phyloP scores from a whole-genome alignment of 1,139 yeast species.

The Spencermartinsiella ligniputridi region DNA sequence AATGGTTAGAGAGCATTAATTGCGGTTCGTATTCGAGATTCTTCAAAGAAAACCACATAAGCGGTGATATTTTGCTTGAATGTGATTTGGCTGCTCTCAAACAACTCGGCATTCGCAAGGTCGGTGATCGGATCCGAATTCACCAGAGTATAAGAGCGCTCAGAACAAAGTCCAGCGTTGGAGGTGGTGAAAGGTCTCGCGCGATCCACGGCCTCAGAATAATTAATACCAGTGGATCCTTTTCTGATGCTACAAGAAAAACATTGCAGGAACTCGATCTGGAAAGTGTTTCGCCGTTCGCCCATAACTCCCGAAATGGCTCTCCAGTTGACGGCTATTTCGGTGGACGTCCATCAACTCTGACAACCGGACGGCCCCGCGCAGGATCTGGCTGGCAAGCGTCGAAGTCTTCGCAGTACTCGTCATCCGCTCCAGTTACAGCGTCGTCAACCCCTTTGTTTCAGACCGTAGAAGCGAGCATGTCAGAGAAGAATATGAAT shows the following conservation, averaged over 20 bases:
- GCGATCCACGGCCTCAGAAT: background rate
- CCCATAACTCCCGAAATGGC: constrained; percentile 2
- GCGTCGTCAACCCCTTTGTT: constrained; percentile 7
- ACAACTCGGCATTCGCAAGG: constrained; percentile 68
- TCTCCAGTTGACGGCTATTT: constrained; percentile 21
- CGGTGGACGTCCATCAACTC: constrained; percentile 3
- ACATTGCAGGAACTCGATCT: constrained; percentile 21
- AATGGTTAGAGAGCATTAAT: constrained; percentile 36
- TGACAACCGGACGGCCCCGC: background rate
- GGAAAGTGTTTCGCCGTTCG: constrained; percentile 24
- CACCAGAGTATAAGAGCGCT: constrained; percentile 45
- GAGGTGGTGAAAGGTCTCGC: background rate
- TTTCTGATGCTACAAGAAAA: constrained; percentile 3
- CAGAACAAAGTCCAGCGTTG: constrained; percentile 19
- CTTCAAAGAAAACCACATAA: constrained; percentile 47
- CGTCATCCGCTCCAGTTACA: constrained; percentile 12
- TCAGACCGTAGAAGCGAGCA: constrained; percentile 6
- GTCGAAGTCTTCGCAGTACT: constrained; percentile 10
- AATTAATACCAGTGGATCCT: background rate
- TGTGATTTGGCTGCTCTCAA: constrained; percentile 65
- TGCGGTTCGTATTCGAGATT: constrained; percentile 32
- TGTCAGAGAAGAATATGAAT: constrained; percentile 2
- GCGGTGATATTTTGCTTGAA: constrained; percentile 55
- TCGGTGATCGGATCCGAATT: constrained; percentile 77
- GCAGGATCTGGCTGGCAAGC: constrained; percentile 2